Conservation (phyloP, 2,329 filamentous ascomycete genomes). For the Sporothrix mexicana region DNA sequence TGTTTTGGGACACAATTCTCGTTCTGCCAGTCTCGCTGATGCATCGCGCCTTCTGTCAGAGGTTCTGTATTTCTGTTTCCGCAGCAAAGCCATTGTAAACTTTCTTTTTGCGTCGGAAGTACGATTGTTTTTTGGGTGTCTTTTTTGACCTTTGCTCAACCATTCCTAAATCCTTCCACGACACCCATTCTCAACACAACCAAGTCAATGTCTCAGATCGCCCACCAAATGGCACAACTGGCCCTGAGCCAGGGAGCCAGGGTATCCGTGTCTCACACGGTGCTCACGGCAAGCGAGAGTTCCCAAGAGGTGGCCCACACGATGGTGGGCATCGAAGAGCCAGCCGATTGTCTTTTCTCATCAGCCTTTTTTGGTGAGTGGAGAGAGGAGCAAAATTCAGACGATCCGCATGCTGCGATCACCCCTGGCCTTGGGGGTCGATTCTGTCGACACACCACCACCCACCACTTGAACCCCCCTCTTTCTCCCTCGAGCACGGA, state of each 20-base stretch:
- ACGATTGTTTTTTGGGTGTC: background rate
- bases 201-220: slow-evolving; percentile 25
- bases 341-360: background rate
- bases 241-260: background rate
- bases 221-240: background rate
- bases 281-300: background rate
- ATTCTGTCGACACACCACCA: background rate
- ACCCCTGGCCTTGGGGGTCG: background rate
- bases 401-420: slow-evolving; percentile 28
- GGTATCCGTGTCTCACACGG: slow-evolving; percentile 11
- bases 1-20: background rate
- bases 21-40: background rate
- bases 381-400: slow-evolving; percentile 22
- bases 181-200: background rate
- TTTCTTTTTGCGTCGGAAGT: background rate
- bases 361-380: background rate
- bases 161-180: background rate
- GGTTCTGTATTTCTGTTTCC: background rate
- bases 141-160: background rate
- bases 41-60: background rate
- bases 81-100: background rate
- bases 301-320: background rate
- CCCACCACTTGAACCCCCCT: background rate
- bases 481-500: background rate
- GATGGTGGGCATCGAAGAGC: slow-evolving; percentile 15